These are phyloP conservation scores for Brassica incana DNA, from an alignment of 345 rosid genomes.

Conservation along the genomic window DNA sequence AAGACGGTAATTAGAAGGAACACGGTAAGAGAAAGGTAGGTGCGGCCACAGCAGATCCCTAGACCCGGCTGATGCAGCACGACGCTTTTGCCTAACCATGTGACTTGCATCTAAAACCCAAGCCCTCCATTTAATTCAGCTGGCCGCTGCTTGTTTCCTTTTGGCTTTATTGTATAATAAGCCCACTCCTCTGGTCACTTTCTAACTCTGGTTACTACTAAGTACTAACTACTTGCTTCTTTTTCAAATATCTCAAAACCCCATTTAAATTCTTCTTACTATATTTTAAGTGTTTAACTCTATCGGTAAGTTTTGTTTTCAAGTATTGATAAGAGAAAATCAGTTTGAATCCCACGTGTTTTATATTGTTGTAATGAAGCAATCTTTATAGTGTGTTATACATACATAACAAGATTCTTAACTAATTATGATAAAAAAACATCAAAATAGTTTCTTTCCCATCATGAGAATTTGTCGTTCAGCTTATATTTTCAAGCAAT, in stretches of 20 bases:
- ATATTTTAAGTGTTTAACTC: neutral
- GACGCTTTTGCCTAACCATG: slow-evolving; percentile 34
- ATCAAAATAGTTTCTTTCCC: neutral
- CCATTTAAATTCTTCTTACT: neutral
- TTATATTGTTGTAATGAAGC: neutral
- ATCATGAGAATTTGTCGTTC: neutral
- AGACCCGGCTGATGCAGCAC: slow-evolving; percentile 20
- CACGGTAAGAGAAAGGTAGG: neutral
- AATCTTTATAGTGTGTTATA: neutral
- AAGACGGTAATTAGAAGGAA: slow-evolving; percentile 5
- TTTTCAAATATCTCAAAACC: neutral
- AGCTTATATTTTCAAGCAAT: neutral
- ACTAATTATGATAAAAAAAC: neutral
- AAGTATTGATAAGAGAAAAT: neutral
- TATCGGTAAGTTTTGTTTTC: neutral
- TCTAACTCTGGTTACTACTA: slow-evolving; percentile 22
- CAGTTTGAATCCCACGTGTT: neutral
- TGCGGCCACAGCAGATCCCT: neutral
- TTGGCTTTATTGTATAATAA: neutral
- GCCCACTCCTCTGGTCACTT: slow-evolving; percentile 21
- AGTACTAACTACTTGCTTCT: neutral
- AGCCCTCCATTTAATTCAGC: slow-evolving; percentile 27
- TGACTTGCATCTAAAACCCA: slow-evolving; percentile 21
- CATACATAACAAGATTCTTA: neutral
- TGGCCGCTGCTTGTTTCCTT: slow-evolving; percentile 28